Evolutionary conservation across 148 eudicot species (phyloP), one percentile per base, ranked within the genome.

Genomic region (Fagopyrum tataricum): DNA sequence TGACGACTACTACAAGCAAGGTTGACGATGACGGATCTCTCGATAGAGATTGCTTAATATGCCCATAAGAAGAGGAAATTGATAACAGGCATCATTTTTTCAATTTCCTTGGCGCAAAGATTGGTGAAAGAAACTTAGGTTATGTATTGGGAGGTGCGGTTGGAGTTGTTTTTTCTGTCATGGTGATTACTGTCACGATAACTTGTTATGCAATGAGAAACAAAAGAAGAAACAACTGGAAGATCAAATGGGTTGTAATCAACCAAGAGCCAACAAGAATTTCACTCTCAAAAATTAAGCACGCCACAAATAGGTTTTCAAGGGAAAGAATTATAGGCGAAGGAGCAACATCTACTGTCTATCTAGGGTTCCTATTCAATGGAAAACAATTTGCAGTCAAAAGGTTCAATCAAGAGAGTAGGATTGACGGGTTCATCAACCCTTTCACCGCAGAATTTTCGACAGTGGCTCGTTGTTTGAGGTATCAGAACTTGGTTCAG

Each of bases 1-100:
- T 81, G 4, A 21, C 74, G 44, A 20, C 42, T 76, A 62, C 74
- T 5, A 70, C 73, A 73, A 82, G 77, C 74, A 40, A 4, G 31
- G 56, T n/a, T 31, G 17, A 18, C 15, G 67, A 37, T n/a, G 78
- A 75, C 46, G 78, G 58, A 51, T 52, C 56, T 52, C 21, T 4
- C 7, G 80, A 68, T 58, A 83, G 79, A 20, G 87, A 84, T n/a
- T 85, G 92, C 76, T 72, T 80, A 40, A 71, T 78, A 48, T 91
- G 92, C 49, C 53, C 23, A 4, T 77, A 79, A 2, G 80, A 64
- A 20, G 78, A 79, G 24, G 44, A 69, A n/a, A 18, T 18, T 15
- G 40, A 9, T 0, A 39, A 24, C 2, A 4, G 2, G 17, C 17
- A 12, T 61, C 67, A 17, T 61, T 61, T 9, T 40, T 59, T 59